A percentile compares a stretch with the other conserved stretches of the same genome.
Evolutionary conservation across 306 rosid genomes (phyloP).

Genomic region (Dryas octopetala): DNA sequence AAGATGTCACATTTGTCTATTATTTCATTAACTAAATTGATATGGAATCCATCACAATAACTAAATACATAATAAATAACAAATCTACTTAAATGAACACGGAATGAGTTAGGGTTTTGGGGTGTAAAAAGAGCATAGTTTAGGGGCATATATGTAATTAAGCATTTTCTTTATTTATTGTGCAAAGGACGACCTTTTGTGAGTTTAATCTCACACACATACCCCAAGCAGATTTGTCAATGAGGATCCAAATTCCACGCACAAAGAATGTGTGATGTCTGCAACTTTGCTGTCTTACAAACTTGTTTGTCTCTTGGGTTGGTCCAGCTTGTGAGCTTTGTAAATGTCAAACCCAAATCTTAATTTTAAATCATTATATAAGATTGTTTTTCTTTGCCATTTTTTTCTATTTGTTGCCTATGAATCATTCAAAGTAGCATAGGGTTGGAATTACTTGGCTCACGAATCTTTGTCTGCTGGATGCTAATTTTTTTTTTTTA

Average conservation of each 20-base stretch:
- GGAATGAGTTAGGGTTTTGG: too few relatives aligned
- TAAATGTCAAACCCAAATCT: constrained; percentile 19
- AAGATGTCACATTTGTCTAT: too few relatives aligned
- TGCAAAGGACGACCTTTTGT: background rate
- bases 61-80: too few relatives aligned
- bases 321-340: constrained; percentile 9
- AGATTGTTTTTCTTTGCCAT: background rate
- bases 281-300: constrained; percentile 30
- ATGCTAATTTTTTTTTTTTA: background rate
- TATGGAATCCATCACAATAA: too few relatives aligned
- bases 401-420: background rate
- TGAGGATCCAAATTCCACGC: constrained; percentile 35
- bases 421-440: constrained; percentile 14
- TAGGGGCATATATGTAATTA: too few relatives aligned
- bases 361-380: background rate
- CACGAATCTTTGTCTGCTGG: constrained; percentile 50
- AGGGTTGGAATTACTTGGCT: constrained; percentile 49
- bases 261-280: constrained; percentile 34
- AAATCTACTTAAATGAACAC: too few relatives aligned
- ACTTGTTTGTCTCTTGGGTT: constrained; percentile 12
- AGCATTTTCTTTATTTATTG: background rate
- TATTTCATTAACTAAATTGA: too few relatives aligned
- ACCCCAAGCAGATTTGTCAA: background rate
- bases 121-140: too few relatives aligned
- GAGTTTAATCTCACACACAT: too few relatives aligned